Conservation (phyloP, 805 yeast genomes). For the Yamadazyma endophytica region DNA sequence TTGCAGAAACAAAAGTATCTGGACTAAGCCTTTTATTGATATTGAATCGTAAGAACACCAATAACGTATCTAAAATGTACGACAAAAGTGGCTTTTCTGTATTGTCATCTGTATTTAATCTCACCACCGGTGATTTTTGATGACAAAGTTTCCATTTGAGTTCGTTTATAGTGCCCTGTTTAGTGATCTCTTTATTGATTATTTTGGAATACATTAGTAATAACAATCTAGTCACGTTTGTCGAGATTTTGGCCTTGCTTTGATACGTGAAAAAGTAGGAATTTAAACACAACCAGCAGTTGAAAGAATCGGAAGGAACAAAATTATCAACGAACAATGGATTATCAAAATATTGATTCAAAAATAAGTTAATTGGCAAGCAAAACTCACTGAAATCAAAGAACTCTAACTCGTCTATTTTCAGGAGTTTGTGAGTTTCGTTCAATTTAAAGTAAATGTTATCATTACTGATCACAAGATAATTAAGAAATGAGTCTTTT, state of each 20-base stretch:
- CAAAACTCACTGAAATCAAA: slow-evolving; percentile 10
- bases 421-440: slow-evolving; percentile 4
- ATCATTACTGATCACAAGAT: slow-evolving; percentile 1
- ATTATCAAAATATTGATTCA: slow-evolving; percentile 6
- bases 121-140: slow-evolving; percentile 32
- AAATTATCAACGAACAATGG: slow-evolving; percentile 3
- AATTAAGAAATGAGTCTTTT: slow-evolving; percentile 4
- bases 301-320: slow-evolving; percentile 11
- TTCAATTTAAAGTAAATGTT: slow-evolving; percentile 2
- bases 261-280: slow-evolving; percentile 39
- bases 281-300: slow-evolving; percentile 32
- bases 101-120: slow-evolving; percentile 17
- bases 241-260: slow-evolving; percentile 21
- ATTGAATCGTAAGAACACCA: slow-evolving; percentile 31
- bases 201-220: slow-evolving; percentile 24
- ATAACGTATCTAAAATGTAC: slow-evolving; percentile 28
- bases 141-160: slow-evolving; percentile 41
- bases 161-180: slow-evolving; percentile 24
- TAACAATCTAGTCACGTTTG: slow-evolving; percentile 21
- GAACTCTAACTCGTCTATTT: slow-evolving; percentile 2
- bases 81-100: slow-evolving; percentile 27
- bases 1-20: slow-evolving; percentile 15
- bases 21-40: slow-evolving; percentile 31
- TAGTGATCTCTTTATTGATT: slow-evolving; percentile 8
- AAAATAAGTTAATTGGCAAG: slow-evolving; percentile 13